phyloP scores from a whole-genome alignment of 495 filamentous ascomycete genomes.

The Hyaloscypha bicolor region DNA sequence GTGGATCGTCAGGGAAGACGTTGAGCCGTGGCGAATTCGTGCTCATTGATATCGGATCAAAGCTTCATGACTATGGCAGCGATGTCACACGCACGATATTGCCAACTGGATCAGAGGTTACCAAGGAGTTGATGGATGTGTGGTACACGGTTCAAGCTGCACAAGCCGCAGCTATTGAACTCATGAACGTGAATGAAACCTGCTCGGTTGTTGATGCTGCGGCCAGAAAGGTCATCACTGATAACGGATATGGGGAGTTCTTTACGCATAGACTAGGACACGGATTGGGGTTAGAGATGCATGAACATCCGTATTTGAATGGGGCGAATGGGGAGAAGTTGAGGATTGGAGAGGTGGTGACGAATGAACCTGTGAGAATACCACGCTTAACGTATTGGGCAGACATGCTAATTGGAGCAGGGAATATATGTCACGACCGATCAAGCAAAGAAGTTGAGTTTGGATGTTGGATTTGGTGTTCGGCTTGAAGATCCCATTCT shows the following conservation, averaged over 20 bases:
- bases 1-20: constrained; percentile 28
- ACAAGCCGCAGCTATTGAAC: constrained; percentile 28
- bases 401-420: constrained; percentile 12
- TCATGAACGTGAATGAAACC: constrained; percentile 28
- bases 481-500: constrained; percentile 35
- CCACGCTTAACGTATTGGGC: neutral
- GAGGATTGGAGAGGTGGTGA: constrained; percentile 31
- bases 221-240: constrained; percentile 26
- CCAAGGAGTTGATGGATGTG: constrained; percentile 30
- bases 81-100: constrained; percentile 36
- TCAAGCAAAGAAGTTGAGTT: constrained; percentile 28
- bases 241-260: constrained; percentile 31
- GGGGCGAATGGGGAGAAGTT: constrained; percentile 35
- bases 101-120: constrained; percentile 20
- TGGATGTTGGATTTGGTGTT: constrained; percentile 32
- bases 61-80: constrained; percentile 35
- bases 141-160: constrained; percentile 32
- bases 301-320: constrained; percentile 38
- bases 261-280: constrained; percentile 36
- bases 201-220: constrained; percentile 33
- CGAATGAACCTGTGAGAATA: constrained; percentile 35
- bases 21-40: constrained; percentile 32
- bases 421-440: constrained; percentile 37
- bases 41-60: constrained; percentile 36
- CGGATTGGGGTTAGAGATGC: constrained; percentile 34